Evolutionary conservation across 2,329 filamentous ascomycete species (phyloP), one percentile per base, ranked within the genome.

Genomic region (Lasiodiplodia sp.): DNA sequence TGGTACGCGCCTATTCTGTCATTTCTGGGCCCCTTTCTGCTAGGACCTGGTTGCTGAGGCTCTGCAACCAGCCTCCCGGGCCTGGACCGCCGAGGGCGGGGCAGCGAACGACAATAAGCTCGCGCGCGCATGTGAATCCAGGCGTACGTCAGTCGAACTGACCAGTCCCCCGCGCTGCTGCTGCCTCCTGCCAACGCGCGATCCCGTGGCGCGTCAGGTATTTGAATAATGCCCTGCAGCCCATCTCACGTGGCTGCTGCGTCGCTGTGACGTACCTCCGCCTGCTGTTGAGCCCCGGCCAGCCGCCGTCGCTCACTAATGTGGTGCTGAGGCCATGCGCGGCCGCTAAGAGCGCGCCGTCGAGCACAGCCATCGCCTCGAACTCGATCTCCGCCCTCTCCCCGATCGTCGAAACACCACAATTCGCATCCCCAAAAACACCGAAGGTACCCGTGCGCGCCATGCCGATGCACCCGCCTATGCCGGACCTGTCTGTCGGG

Each of bases 401-500:
- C 12, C 25, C 58, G 58, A 51, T 37, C 58, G 58, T 28, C 11
- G 40, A 34, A 21, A 49, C 40, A 62, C 37, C 58, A 49, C 40
- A 28, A 6, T 21, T 34, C 40, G 40, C 40, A 49, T 37, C 10
- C 37, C 52, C 55, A 38, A 23, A 57, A 23, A 37, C 37, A n/a
- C 55, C 55, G 55, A 57, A 14, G 34, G n/a, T 21, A 5, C 34
- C 21, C 10, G 18, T 57, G 55, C 44, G 23, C 55, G 31, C 11
- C 58, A 21, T 28, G 18, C 58, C 44, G 21, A 37, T 18, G 23
- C 21, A 28, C 28, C 58, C 21, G 57, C 38, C 12, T 7, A 21
- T 18, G 38, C 57, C 57, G 21, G 55, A 58, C 34, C 55, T n/a
- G 55, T 34, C 55, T 40, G 55, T 21, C 40, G 55, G 55, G 55